Conservation (phyloP, 192 early-diverging fungal genomes). For the Phlyctochytrium bullatum region DNA sequence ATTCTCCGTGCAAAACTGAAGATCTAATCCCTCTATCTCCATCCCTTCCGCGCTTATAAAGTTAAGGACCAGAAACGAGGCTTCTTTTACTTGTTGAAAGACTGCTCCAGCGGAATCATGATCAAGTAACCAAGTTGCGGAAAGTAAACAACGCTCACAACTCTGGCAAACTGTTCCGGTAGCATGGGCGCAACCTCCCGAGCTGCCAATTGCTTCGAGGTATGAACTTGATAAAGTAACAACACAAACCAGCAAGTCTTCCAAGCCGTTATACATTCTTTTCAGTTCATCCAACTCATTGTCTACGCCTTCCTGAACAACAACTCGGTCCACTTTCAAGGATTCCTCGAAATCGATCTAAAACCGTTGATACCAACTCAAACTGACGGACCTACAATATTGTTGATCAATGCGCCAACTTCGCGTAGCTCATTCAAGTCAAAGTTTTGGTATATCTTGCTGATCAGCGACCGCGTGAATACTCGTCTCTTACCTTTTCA, state of each 20-base stretch:
- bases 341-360: conserved; percentile 78
- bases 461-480: background rate
- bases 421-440: conserved; percentile 34
- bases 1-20: conserved; percentile 65
- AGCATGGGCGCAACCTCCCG: conserved; percentile 54
- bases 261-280: conserved; percentile 61
- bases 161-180: conserved; percentile 47
- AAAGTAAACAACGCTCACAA: conserved; percentile 74
- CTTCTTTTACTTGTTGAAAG: conserved; percentile 46
- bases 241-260: conserved; percentile 58
- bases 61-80: conserved; percentile 2
- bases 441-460: conserved; percentile 14
- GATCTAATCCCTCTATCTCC: conserved; percentile 13
- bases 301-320: conserved; percentile 56
- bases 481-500: conserved; percentile 6
- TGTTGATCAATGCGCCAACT: conserved; percentile 56
- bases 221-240: background rate
- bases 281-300: conserved; percentile 69
- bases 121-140: conserved; percentile 78
- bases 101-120: conserved; percentile 55
- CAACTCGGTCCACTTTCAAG: conserved; percentile 48
- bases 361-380: background rate
- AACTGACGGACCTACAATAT: conserved; percentile 39
- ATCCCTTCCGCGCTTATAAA: conserved; percentile 12
- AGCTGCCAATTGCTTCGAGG: conserved; percentile 48